Base-by-base conservation (phyloP, 2,329 filamentous ascomycete species). In the Bertia moriformis region DNA sequence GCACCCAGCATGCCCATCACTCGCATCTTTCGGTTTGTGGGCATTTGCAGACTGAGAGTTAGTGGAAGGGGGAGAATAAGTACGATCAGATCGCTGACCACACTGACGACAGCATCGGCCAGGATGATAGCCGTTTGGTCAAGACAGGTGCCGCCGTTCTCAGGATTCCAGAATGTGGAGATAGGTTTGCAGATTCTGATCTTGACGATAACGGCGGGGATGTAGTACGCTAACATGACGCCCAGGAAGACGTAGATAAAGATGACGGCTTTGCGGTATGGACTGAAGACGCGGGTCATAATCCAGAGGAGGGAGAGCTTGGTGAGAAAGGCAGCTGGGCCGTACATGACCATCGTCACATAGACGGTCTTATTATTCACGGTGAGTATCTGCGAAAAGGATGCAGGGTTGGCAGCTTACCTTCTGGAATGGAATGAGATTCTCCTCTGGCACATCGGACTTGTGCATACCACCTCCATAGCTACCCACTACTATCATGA, bases 21-120 rank as follows among this genome's bases (percentile, higher is more conserved):
- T 4, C 55, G 54, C 12, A 60, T 39, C 42, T 59, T 60, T 39
- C 53, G 53, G 35, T 49, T 53, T 2, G 46, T 45, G 12, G 51
- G 50, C 52, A 61, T 56, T 36, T 60, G 54, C 22, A 61, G 46
- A n/a, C 52, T 55, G 51, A 55, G 57, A 2, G 56, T 58, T 44
- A 61, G 43, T 1, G 57, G 57, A 18, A 60, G 36, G 1, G 58
- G 58, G 13, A 59, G 41, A 4, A 55, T 18, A 3, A 60, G 49
- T 33, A 61, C 59, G 18, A 55, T 51, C 1, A 57, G 37, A 43
- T 61, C 58, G 19, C 51, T 55, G 17, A 58, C 45, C 17, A 59
- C 49, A 42, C 55, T 59, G 38, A 61, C 58, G 17, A 58, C 52
- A 2, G 55, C 55, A 41, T 61, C 58, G 40, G 57, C 53, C 7